Evolutionary conservation across 1,284 basidiomycete genomes (phyloP).

Genomic region (Rhodotorula sp.): DNA sequence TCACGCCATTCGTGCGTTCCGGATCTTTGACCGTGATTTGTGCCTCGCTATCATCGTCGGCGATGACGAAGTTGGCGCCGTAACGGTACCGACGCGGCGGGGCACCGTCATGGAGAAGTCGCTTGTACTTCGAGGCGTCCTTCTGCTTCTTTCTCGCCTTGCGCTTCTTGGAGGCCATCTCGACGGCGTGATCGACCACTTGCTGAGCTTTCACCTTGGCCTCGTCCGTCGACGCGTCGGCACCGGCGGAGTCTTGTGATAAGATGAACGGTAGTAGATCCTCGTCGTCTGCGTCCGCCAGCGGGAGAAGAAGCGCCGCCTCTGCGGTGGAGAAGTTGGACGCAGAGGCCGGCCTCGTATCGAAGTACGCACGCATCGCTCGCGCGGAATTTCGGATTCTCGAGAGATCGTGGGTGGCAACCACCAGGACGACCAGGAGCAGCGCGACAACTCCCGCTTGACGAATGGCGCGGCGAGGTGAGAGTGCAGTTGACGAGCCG

Average conservation of each 20-base stretch:
- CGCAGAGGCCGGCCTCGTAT: no score
- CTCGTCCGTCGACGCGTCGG: not conserved
- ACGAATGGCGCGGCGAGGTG: not conserved
- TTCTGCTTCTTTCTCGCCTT: slow-evolving; percentile 7
- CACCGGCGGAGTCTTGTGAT: no score
- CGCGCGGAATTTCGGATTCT: no score
- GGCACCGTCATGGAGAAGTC: slow-evolving; percentile 12
- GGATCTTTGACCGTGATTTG: slow-evolving; percentile 17
- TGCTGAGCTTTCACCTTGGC: not conserved
- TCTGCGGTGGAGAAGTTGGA: no score
- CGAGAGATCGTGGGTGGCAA: no score
- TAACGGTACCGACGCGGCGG: slow-evolving; percentile 25
- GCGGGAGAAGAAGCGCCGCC: no score
- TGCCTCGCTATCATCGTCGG: not conserved
- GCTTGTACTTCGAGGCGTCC: slow-evolving; percentile 28
- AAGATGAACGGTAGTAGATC: no score
- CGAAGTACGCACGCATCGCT: no score
- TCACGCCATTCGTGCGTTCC: slow-evolving; percentile 15
- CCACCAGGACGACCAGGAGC: not conserved
- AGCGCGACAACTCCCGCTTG: not conserved
- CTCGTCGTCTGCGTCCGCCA: no score
- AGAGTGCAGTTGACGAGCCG: not conserved
- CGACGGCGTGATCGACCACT: not conserved
- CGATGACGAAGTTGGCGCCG: slow-evolving; percentile 29
- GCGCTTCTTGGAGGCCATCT: not conserved